phyloP scores from a whole-genome alignment of 768 basidiomycete genomes.

The Udeniomyces megalosporus region DNA sequence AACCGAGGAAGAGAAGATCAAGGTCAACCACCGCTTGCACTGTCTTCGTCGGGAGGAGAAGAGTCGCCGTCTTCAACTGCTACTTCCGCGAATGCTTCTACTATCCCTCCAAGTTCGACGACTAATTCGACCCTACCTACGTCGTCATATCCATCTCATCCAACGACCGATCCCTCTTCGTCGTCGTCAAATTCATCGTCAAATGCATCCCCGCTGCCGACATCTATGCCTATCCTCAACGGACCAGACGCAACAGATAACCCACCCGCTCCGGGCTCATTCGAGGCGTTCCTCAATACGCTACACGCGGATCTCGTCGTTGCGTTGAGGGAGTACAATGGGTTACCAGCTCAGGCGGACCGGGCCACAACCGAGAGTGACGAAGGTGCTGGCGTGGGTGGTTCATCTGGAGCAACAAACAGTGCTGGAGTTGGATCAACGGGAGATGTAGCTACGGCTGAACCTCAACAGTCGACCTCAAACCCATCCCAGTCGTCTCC shows the following conservation, averaged over 20 bases:
- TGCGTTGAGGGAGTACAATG: conserved; percentile 11
- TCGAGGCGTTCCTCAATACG: conserved; percentile 8
- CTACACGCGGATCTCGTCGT: conserved; percentile 4
- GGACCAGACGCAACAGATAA: too few relatives aligned
- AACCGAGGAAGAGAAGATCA: too few relatives aligned
- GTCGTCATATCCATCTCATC: not conserved
- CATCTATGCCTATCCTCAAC: too few relatives aligned
- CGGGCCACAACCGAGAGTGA: not conserved
- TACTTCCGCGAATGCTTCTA: too few relatives aligned
- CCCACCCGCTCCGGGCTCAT: not conserved
- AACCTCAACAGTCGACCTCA: too few relatives aligned
- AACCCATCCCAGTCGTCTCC: too few relatives aligned
- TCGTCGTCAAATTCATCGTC: not conserved
- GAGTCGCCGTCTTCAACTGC: not conserved
- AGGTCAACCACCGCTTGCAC: too few relatives aligned
- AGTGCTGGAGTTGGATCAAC: not conserved
- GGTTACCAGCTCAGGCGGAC: not conserved
- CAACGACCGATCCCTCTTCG: not conserved
- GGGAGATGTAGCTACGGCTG: not conserved
- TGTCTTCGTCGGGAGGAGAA: too few relatives aligned
- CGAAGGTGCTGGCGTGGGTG: not conserved
- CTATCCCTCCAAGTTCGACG: not conserved
- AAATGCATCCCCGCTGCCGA: not conserved
- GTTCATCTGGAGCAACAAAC: not conserved
- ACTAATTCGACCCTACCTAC: not conserved